Evolutionary conservation across 441 rosid species (phyloP).

Genomic region (Syzygium malaccense): DNA sequence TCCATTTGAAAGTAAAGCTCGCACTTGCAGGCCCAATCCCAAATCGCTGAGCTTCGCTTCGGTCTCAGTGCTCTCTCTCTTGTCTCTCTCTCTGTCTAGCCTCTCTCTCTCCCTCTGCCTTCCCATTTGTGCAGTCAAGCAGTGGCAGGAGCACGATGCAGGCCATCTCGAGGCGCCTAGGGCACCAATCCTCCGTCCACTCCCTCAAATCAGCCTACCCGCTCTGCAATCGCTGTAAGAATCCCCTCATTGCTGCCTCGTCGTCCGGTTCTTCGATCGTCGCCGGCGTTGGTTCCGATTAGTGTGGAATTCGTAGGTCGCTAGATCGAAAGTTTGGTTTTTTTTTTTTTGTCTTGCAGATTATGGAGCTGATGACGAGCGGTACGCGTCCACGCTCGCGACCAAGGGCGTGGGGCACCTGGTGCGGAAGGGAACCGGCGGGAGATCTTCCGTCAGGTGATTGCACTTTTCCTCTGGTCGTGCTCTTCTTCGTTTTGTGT

Average conservation of each 20-base stretch:
- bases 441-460: conserved; percentile 97
- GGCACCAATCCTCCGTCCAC: conserved; percentile 38
- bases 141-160: conserved; percentile 47
- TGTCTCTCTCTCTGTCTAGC: conserved; percentile 1
- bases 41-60: neutral
- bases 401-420: conserved; percentile 71
- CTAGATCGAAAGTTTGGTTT: neutral
- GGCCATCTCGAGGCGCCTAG: conserved; percentile 56
- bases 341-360: conserved; percentile 18
- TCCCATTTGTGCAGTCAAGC: neutral
- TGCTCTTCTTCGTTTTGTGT: neutral
- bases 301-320: neutral
- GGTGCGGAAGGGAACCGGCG: conserved; percentile 99
- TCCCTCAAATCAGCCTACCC: conserved; percentile 45
- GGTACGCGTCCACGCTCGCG: conserved; percentile 56
- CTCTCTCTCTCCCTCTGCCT: conserved; percentile 1
- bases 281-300: neutral
- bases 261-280: neutral
- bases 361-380: conserved; percentile 45
- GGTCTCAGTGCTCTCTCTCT: neutral
- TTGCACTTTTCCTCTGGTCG: neutral
- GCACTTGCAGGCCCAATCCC: neutral
- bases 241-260: neutral
- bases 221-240: conserved; percentile 49
- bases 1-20: neutral